Base-by-base conservation (phyloP, 768 basidiomycete genomes). In the Tephrocybe sp. region DNA sequence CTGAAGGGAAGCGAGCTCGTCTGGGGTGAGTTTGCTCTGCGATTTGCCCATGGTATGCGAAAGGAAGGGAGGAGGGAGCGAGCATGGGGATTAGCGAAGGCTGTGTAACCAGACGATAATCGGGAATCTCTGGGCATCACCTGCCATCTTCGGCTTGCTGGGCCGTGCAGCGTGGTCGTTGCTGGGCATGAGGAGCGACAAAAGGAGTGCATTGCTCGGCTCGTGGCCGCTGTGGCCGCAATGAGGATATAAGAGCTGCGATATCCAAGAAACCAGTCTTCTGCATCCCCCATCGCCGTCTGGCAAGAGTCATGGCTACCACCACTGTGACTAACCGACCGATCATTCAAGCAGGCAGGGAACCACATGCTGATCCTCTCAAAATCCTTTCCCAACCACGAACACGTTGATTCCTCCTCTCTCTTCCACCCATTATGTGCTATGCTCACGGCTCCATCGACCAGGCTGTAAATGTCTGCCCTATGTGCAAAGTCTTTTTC, bases 1-100 rank as follows among this genome's bases (percentile, higher is more conserved):
- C 74, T 98, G 95, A 43, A 99, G 84, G 62, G 94, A 92, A 15
- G 86, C 77, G 53, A 99, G 84, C 70, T 98, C 92, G 53, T 98
- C 95, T 36, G 88, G 84, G 12, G 91, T 87, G 39, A 99, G 82
- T 70, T 98, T 99, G 59, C 87, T 90, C 70, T 97, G 94, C 27
- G 91, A 88, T 75, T 97, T 97, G 69, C 97, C 97, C 97, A 97
- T 97, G 66, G 66, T 78, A 67, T 72, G 55, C 56, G 40, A 54
- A 59, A 53, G 52, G 52, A 60, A 45, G 48, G 50, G 19, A 44
- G 36, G 36, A 15, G 30, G 22, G 41, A 38, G 4, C 29, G 45
- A 16, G 18, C 50, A 51, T 44, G 50, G 42, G 37, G 38, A n/a
- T 15, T 27, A n/a, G 45, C 49, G 49, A 46, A 42, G 57, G 55